These are phyloP conservation scores for Backusella sp. DNA, from an alignment of 192 early-diverging fungal genomes.

Conservation along the genomic window DNA sequence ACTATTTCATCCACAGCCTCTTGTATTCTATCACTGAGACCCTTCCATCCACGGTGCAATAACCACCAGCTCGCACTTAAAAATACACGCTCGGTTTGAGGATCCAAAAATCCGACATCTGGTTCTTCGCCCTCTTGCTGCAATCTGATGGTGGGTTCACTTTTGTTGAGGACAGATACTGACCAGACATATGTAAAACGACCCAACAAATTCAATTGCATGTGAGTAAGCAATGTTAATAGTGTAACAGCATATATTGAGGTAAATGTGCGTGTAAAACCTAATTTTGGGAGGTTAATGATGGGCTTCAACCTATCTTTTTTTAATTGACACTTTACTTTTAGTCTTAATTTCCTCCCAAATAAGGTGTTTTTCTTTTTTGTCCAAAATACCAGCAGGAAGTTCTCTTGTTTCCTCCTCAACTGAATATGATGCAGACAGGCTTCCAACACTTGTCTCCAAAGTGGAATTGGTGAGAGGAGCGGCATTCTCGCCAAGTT, in stretches of 20 bases:
- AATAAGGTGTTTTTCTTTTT: slow-evolving; percentile 64
- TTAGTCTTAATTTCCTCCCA: slow-evolving; percentile 91
- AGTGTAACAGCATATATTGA: slow-evolving; percentile 86
- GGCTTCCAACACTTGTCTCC: slow-evolving; percentile 4
- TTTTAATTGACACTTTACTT: slow-evolving; percentile 46
- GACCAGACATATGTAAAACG: slow-evolving; percentile 86
- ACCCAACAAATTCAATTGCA: slow-evolving; percentile 91
- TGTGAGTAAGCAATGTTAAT: slow-evolving; percentile 78
- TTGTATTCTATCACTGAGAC: slow-evolving; percentile 63
- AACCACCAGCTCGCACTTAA: slow-evolving; percentile 92
- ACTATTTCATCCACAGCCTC: slow-evolving; percentile 64
- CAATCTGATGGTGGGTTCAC: slow-evolving; percentile 44
- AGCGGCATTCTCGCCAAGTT: not conserved
- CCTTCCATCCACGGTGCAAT: slow-evolving; percentile 83
- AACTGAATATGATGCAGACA: slow-evolving; percentile 1
- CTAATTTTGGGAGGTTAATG: slow-evolving; percentile 26
- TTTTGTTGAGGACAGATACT: slow-evolving; percentile 53
- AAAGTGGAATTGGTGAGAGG: not conserved
- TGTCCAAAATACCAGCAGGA: slow-evolving; percentile 29
- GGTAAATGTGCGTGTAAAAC: slow-evolving; percentile 84
- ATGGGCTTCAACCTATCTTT: not conserved
- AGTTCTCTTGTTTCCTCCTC: not conserved
- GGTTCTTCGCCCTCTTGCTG: slow-evolving; percentile 32
- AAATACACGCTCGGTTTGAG: slow-evolving; percentile 75
- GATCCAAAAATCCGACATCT: slow-evolving; percentile 42